A percentile compares a stretch with the other conserved stretches of the same genome.
Evolutionary conservation across 306 rosid species (phyloP).

Genomic region (Medicago truncatula): MtrunA17r5.0-ANR NC_053042.1:53326501-53327000

Average conservation of each 20-base stretch:
- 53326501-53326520: background rate
- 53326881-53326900: background rate
- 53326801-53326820: background rate
- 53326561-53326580: background rate
- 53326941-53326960: background rate
- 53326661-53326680: background rate
- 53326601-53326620: background rate
- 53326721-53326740: background rate
- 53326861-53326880: background rate
- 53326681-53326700: conserved; percentile 2
- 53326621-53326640: background rate
- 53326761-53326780: background rate
- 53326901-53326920: background rate
- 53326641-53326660: background rate
- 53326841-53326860: conserved; percentile 5
- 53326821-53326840: background rate
- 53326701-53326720: background rate
- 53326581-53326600: background rate
- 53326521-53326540: background rate
- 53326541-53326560: too few species aligned
- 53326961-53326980: background rate
- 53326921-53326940: background rate
- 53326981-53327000: background rate
- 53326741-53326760: background rate
- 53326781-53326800: background rate